These are phyloP conservation scores for Stagonosporopsis rhizophila DNA, from an alignment of 2,329 filamentous ascomycete genomes.

Conservation along the genomic window DNA sequence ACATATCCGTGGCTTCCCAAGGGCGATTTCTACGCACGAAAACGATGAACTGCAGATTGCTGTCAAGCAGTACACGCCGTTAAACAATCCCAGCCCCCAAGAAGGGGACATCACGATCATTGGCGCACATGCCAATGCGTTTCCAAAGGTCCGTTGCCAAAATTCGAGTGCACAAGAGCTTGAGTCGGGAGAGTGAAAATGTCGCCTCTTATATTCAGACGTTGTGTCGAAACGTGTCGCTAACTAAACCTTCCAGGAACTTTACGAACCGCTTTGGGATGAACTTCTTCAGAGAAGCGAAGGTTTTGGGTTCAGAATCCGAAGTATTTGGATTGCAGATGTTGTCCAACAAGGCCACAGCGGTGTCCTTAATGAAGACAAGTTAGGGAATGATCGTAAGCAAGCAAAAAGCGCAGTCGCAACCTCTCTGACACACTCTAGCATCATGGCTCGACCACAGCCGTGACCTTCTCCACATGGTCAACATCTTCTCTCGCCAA, in stretches of 20 bases:
- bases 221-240: too few relatives aligned
- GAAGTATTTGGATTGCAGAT: slow-evolving; percentile 89
- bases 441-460: slow-evolving; percentile 86
- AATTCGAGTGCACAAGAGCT: neutral
- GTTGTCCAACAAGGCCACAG: slow-evolving; percentile 85
- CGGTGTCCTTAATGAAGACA: slow-evolving; percentile 75
- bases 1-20: slow-evolving; percentile 83
- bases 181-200: neutral
- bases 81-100: slow-evolving; percentile 70
- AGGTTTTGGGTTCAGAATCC: slow-evolving; percentile 70
- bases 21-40: slow-evolving; percentile 73
- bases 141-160: slow-evolving; percentile 73
- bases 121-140: slow-evolving; percentile 87
- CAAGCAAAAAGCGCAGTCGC: neutral
- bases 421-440: slow-evolving; percentile 42
- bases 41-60: slow-evolving; percentile 76
- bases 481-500: slow-evolving; percentile 80
- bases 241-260: slow-evolving; percentile 64
- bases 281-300: slow-evolving; percentile 71
- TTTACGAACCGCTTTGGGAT: slow-evolving; percentile 93
- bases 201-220: neutral
- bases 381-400: slow-evolving; percentile 81
- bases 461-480: slow-evolving; percentile 82
- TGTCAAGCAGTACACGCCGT: slow-evolving; percentile 87
- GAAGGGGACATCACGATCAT: slow-evolving; percentile 85